Evolutionary conservation across 2,329 filamentous ascomycete species (phyloP).

Genomic region (Hypomyces rosellus): DNA sequence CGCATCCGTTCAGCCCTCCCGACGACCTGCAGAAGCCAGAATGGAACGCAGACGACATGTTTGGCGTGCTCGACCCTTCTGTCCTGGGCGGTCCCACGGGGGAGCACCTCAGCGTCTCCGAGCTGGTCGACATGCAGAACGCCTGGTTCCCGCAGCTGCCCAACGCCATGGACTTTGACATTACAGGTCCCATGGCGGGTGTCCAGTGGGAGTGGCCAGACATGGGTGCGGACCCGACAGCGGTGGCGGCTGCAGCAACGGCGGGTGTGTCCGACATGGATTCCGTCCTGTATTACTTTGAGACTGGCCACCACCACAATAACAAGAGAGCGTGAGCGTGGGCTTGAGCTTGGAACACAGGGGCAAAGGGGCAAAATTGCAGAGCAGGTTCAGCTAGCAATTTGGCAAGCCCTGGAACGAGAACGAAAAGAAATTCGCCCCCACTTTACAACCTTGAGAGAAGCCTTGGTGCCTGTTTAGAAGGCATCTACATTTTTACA

Average conservation of each 20-base stretch:
- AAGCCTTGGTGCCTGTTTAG: too few species aligned
- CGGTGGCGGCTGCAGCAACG: slow-evolving; percentile 6
- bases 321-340: neutral
- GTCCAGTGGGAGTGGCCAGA: slow-evolving; percentile 24
- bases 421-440: too few species aligned
- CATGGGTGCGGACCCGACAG: slow-evolving; percentile 8
- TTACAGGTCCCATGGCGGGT: slow-evolving; percentile 16
- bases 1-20: slow-evolving; percentile 18
- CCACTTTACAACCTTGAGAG: too few species aligned
- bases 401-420: too few species aligned
- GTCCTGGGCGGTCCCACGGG: slow-evolving; percentile 14
- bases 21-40: slow-evolving; percentile 19
- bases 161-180: slow-evolving; percentile 25
- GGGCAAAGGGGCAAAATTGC: too few species aligned
- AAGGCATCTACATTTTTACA: too few species aligned
- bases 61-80: slow-evolving; percentile 16
- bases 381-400: too few species aligned
- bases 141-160: slow-evolving; percentile 24
- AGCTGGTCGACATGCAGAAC: slow-evolving; percentile 19
- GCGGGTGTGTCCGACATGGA: slow-evolving; percentile 16
- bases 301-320: slow-evolving; percentile 3
- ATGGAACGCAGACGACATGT: slow-evolving; percentile 21
- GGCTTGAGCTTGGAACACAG: too few species aligned
- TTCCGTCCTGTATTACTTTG: slow-evolving; percentile 19
- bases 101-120: slow-evolving; percentile 19